These are phyloP conservation scores for Boechera retrofracta DNA, from an alignment of 345 rosid species.

Conservation along the genomic window DNA sequence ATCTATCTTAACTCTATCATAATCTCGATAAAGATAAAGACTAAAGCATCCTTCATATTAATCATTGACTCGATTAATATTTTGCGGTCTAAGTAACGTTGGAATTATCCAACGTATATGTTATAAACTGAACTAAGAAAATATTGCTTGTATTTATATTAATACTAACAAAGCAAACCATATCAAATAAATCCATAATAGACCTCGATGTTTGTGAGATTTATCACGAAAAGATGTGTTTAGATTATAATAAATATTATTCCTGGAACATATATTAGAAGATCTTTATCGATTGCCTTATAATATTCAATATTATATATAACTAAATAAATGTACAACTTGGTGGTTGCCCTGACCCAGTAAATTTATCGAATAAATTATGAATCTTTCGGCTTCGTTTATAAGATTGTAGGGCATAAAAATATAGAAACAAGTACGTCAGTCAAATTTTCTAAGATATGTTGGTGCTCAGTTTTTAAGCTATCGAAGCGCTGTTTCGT, in stretches of 20 bases:
- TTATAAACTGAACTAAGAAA: background rate
- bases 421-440: background rate
- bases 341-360: constrained; percentile 4
- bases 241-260: background rate
- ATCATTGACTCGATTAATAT: too few species aligned
- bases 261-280: background rate
- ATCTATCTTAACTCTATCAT: too few species aligned
- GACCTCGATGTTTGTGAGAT: constrained; percentile 19
- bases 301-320: background rate
- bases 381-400: constrained; percentile 13
- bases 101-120: too few species aligned
- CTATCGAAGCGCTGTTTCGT: too few species aligned
- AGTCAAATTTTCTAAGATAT: background rate
- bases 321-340: background rate
- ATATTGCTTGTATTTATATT: background rate
- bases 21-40: too few species aligned
- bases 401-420: background rate
- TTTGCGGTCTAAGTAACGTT: too few species aligned
- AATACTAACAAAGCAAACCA: background rate
- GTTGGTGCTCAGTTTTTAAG: too few species aligned
- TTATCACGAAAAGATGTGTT: constrained; percentile 6
- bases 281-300: constrained; percentile 11
- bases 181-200: background rate
- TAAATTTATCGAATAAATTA: background rate
- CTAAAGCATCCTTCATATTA: too few species aligned